Base-by-base conservation (phyloP, 176 grass and related monocot genomes). In the Secale cereale region DNA sequence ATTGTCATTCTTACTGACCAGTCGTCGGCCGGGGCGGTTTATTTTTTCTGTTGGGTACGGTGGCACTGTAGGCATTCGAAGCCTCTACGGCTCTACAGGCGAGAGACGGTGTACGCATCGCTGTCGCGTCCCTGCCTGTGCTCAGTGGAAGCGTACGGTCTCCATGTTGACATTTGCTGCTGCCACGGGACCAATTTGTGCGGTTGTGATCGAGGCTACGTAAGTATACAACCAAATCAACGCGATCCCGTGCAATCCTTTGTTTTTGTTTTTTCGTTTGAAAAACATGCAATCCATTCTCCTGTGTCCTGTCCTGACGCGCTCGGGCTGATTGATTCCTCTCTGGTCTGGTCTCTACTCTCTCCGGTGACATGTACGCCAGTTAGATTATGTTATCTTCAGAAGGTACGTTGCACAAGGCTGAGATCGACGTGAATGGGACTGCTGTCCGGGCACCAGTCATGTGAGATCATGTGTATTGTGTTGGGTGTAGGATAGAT, bases 351-450 rank as follows among this genome's bases (percentile, higher is more conserved):
- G 52, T 19, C 52, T 22, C 19, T 57, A 14, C 59, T 25, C 70
- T 30, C 11, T 15, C 41, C 35, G 0, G 26, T 78, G 88, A 79
- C 84, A 77, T 60, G 35, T 16, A 9, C 14, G 15, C 37, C 19
- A 3, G 32, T 20, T 70, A 86, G 79, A 67, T 66, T 86, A 90
- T 48, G 84, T 79, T 79, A 90, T 90, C 79, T 83, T 78, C 79
- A 70, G 40, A 63, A 33, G 28, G 13, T 52, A 30, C 12, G 39
- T 73, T 31, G 30, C 43, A 37, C 0, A 48, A 13, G 6, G 50
- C 36, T 10, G 66, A 36, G 62, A 13, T 48, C 12, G 77, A 69
- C 1, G 30, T 23, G 33, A 32, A 75, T n/a, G 66, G 39, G 57
- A 82, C 69, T 23, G 26, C 54, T 20, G 52, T 5, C 19, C 59